Conservation (phyloP, 768 basidiomycete genomes). For the Mycena latifolia region DNA sequence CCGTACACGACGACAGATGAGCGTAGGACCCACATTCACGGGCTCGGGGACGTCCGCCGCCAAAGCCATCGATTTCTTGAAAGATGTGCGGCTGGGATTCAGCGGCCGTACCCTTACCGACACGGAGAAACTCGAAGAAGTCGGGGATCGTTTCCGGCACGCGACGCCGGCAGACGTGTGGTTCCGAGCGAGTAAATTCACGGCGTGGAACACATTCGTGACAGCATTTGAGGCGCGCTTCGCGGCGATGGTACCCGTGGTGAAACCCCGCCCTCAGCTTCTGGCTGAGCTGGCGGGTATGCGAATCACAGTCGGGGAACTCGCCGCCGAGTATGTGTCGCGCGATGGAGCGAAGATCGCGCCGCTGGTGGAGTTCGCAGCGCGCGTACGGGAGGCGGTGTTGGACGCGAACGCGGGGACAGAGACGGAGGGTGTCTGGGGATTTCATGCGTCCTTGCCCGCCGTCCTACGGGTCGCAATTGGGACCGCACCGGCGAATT, state of each 20-base stretch:
- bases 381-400: neutral
- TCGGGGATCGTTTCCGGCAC: neutral
- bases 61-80: neutral
- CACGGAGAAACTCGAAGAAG: neutral
- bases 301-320: neutral
- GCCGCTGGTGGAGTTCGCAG: neutral
- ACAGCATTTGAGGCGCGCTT: neutral
- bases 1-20: neutral
- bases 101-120: neutral
- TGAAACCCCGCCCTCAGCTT: conserved; percentile 12
- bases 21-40: neutral
- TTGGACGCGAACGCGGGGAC: neutral
- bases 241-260: neutral
- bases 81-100: neutral
- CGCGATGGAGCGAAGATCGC: neutral
- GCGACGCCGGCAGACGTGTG: neutral
- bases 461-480: no score
- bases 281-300: conserved; percentile 8
- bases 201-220: neutral
- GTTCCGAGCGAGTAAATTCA: neutral
- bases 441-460: neutral
- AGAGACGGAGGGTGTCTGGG: neutral
- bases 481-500: no score
- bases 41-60: neutral
- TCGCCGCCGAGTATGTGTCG: neutral